Conservation (phyloP, 2,329 filamentous ascomycete genomes). For the Fusarium tanahbumbuense region DNA sequence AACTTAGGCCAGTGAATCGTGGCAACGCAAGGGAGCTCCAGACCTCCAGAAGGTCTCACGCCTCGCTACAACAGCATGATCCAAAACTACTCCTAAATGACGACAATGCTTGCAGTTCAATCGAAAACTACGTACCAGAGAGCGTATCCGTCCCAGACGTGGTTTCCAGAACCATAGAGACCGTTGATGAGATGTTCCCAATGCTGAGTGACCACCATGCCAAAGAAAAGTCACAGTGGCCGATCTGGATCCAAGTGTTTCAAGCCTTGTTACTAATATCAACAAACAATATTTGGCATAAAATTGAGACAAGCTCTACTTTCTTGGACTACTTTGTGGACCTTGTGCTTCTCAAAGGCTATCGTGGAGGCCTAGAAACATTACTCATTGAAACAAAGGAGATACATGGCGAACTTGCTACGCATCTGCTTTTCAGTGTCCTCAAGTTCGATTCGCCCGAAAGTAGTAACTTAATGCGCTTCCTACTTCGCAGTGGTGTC, state of each 20-base stretch:
- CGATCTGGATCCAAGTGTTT: background rate
- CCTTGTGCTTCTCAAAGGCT: background rate
- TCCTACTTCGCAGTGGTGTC: background rate
- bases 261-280: background rate
- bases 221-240: accelerated
- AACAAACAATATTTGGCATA: background rate
- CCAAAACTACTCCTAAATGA: too few species aligned
- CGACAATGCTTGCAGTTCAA: too few species aligned
- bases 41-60: too few species aligned
- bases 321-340: background rate
- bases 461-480: accelerated
- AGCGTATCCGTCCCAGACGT: too few species aligned
- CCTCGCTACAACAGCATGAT: too few species aligned
- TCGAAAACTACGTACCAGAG: too few species aligned
- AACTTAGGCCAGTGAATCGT: too few species aligned
- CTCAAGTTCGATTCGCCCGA: accelerated
- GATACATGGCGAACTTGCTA: background rate
- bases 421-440: background rate
- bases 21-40: too few species aligned
- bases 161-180: accelerated
- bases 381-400: background rate
- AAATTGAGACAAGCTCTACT: accelerated
- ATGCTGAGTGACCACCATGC: accelerated
- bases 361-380: accelerated
- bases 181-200: background rate